Evolutionary conservation across 768 basidiomycete species (phyloP), one percentile per base, ranked within the genome.

Genomic region (Macrolepiota albuminosa): DNA sequence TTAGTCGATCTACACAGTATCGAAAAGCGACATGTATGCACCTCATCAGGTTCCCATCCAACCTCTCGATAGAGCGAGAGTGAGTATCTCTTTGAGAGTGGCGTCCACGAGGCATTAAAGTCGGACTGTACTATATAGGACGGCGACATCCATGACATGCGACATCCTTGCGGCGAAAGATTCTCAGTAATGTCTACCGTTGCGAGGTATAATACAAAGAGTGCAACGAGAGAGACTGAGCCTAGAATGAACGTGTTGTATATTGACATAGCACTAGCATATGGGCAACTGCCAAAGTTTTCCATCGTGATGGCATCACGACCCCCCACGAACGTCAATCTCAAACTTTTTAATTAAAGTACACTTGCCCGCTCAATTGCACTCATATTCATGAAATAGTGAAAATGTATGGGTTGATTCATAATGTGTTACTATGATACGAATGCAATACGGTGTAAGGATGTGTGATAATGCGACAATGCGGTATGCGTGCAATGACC

Each of bases 111-210:
- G 16, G 74, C 63, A 66, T 93, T 81, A 65, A 95, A 88, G 40
- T 77, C 79, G 8, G 79, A 68, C 64, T 96, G 87, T 37, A 85
- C 79, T 18, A 92, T 71, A 71, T 98, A 98, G 0, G 90, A 89
- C 3, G 95, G 95, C 3, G 85, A 90, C 95, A 96, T 97, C 81
- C 85, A 95, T 55, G 93, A 93, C 95, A 98, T 98, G 40, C 89
- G 84, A 73, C 95, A 98, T 83, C 91, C 92, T 79, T 93, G 90
- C 5, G 91, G 90, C 0, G 92, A 93, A 56, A 92, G 76, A 39
- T 73, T 76, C 43, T 74, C 66, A 29, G 75, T 71, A n/a, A 80
- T 71, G 64, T 83, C 76, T 18, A 71, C 70, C 45, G 70, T 75
- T 24, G 84, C 76, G 37, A 72, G 69, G 66, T 80, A 83, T 54